Base-by-base conservation (phyloP, 2,329 filamentous ascomycete species). In the Gaeumannomyces sp. region DNA sequence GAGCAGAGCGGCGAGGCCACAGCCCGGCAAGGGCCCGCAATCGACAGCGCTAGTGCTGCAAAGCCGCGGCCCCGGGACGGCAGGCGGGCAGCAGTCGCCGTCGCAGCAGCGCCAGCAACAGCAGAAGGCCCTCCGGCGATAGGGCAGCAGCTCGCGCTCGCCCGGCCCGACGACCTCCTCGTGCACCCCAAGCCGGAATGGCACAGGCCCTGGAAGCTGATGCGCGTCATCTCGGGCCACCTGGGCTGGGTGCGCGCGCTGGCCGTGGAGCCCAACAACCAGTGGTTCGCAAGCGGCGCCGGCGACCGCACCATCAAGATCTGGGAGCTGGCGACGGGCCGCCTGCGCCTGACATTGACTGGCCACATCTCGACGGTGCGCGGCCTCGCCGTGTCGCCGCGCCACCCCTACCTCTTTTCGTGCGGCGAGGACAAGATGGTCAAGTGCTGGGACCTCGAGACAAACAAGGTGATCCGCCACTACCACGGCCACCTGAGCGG, bases 391-490 rank as follows among this genome's bases (percentile, higher is more conserved):
- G 92, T 99, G 10, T 97, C 92, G 27, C 91, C 93, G 22, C 83
- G 95, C 60, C 95, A 99, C 78, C 96, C 95, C 0, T 99, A 99
- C 74, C 84, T 99, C 13, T 99, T 99, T 77, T 97, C 93, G 14
- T 99, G 95, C 73, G 96, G 92, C 66, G 95, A 99, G 77, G 95
- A 99, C 76, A 99, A 99, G 81, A 97, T 97, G 93, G 95, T 99
- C 68, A 99, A 99, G 78, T 99, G 95, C 79, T 99, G 95, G 95
- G 95, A 99, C 79, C 80, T 99, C 69, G 95, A 99, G 77, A 97
- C 94, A n/a, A 99, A 99, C 81, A 97, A 97, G 77, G 95, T 99
- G 66, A 97, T 98, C 73, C 87, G 94, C 56, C 93, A 97, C 77
- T 99, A 98, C 76, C 95, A 99, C 75, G 96, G 96, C 25, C 95